Base-by-base conservation (phyloP, 441 rosid species). In the Capsella rubella region DNA sequence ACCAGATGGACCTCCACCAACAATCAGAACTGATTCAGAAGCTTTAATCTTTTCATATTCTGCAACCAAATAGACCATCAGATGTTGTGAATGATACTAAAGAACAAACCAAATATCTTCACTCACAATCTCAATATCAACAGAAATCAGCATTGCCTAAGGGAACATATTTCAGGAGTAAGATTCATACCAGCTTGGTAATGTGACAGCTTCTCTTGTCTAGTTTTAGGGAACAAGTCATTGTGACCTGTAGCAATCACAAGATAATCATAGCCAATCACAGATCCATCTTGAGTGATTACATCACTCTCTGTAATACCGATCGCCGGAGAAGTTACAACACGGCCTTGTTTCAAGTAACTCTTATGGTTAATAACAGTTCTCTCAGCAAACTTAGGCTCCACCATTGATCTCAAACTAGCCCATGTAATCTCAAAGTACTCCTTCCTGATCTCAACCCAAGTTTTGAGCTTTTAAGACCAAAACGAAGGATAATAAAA, bases 1-100 rank as follows among this genome's bases (percentile, higher is more conserved):
- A 59, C 97, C 99, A 54, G 90, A 81, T 0, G 99, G 99, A 67
- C 97, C 97, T 67, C 97, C 98, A 71, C 99, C 98, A 40, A 92
- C 79, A n/a, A 90, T 88, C 73, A 92, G 75, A 80, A 94, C 82
- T 21, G 96, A 94, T 31, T n/a, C 58, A 27, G 97, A 92, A 61
- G 97, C 73, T 74, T 79, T 80, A 2, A 95, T 92, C 89, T 90
- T 92, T 53, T 89, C 85, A 72, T 80, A 80, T 53, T 90, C 97
- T 94, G 85, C 73, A 80, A 73, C 61, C 51, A 67, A 5, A 71
- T 64, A 57, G 25, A 73, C 3, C 51, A 51, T 21, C 13, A 11
- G 4, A 29, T 43, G 34, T 31, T 31, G 34, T 21, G 25, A 21
- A 2, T 21, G 25, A 21, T 21, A 21, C 25, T 21, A 21, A 21